phyloP scores from a whole-genome alignment of 768 basidiomycete genomes.

The Cystobasidium tubakii region DNA sequence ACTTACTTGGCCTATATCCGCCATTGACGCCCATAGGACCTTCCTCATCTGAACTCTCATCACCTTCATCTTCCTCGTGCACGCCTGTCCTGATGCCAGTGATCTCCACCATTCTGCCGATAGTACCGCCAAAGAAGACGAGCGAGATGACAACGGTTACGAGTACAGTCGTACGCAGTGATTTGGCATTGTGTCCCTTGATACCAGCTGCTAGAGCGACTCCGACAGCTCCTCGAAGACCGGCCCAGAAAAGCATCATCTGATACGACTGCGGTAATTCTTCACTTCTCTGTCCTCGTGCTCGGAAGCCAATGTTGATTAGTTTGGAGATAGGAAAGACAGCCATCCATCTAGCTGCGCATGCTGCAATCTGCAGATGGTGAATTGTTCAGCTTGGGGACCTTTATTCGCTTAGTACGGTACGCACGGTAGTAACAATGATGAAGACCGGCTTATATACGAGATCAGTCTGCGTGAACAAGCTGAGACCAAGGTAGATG shows the following conservation, averaged over 20 bases:
- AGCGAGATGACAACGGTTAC: conserved; percentile 94
- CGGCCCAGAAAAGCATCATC: conserved; percentile 99
- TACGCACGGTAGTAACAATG: conserved; percentile 66
- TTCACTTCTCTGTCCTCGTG: conserved; percentile 61
- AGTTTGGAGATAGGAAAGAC: conserved; percentile 91
- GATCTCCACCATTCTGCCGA: conserved; percentile 89
- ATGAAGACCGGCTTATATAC: conserved; percentile 91
- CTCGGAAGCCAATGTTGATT: conserved; percentile 85
- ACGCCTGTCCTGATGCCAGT: conserved; percentile 93
- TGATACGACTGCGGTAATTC: conserved; percentile 96
- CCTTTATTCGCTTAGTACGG: too few relatives aligned
- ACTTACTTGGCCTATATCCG: conserved; percentile 19
- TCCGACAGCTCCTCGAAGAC: conserved; percentile 90
- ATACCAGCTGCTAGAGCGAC: conserved; percentile 96
- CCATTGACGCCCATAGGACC: conserved; percentile 44
- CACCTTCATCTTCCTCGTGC: conserved; percentile 72
- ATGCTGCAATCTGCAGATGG: conserved; percentile 61
- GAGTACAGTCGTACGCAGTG: conserved; percentile 84
- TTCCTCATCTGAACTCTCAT: conserved; percentile 53
- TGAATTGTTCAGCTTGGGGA: too few relatives aligned
- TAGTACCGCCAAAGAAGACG: conserved; percentile 92
- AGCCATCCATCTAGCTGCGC: conserved; percentile 89
- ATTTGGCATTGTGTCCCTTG: conserved; percentile 84
- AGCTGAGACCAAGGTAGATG: conserved; percentile 90
- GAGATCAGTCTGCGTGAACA: conserved; percentile 85